These are phyloP conservation scores for Xylaria sp. DNA, from an alignment of 2,329 filamentous ascomycete genomes.

Conservation along the genomic window DNA sequence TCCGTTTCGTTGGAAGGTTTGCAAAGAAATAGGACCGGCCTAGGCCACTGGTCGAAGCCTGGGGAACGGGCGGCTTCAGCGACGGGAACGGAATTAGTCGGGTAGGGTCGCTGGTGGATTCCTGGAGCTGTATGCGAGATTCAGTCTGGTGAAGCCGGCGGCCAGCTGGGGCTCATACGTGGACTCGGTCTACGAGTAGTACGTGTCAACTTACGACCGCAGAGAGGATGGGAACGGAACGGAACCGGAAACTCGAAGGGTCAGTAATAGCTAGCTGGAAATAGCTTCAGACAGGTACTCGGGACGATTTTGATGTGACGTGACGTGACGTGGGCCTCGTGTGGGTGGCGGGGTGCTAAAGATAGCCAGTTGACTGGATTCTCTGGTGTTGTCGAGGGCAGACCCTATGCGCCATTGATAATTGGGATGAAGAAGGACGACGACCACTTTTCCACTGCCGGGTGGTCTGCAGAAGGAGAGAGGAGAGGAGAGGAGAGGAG, in stretches of 20 bases:
- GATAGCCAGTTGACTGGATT: constrained; percentile 19
- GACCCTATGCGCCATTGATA: constrained; percentile 26
- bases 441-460: constrained; percentile 3
- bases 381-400: constrained; percentile 20
- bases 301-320: constrained; percentile 5
- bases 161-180: not conserved
- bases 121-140: not conserved
- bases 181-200: not conserved
- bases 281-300: not conserved
- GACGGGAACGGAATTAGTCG: not conserved
- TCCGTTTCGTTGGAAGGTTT: not conserved
- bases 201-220: too few species aligned
- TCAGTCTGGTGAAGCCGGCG: not conserved
- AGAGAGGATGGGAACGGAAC: too few species aligned
- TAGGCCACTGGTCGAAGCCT: not conserved
- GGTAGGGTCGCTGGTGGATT: not conserved
- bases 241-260: too few species aligned
- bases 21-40: not conserved
- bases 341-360: constrained; percentile 13
- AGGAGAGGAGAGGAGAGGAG: not conserved
- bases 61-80: not conserved
- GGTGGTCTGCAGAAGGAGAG: not conserved
- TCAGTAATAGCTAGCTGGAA: not conserved
- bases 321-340: not conserved
- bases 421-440: not conserved